Conservation (phyloP, 1,139 yeast species). For the Pichia sp. region DNA sequence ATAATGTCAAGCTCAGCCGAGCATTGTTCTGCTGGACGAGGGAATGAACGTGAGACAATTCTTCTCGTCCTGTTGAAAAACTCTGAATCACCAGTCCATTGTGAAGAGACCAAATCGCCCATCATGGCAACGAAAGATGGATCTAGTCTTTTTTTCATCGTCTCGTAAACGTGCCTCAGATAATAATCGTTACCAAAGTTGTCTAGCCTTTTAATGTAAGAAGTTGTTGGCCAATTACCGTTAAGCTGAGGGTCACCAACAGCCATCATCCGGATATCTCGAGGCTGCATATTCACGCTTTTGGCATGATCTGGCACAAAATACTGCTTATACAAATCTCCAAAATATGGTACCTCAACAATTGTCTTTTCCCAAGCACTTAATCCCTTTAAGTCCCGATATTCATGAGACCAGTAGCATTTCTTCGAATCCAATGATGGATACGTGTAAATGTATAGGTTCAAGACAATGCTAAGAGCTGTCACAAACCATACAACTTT, state of each 20-base stretch:
- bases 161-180: constrained; percentile 72
- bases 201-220: constrained; percentile 73
- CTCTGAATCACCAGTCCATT: constrained; percentile 89
- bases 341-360: constrained; percentile 33
- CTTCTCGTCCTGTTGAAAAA: constrained; percentile 74
- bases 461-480: constrained; percentile 42
- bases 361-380: constrained; percentile 19
- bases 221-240: constrained; percentile 71
- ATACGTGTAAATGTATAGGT: constrained; percentile 64
- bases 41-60: constrained; percentile 61
- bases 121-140: constrained; percentile 85
- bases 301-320: constrained; percentile 22
- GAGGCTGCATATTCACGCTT: constrained; percentile 16
- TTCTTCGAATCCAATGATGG: constrained; percentile 53
- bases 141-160: constrained; percentile 54
- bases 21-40: constrained; percentile 48
- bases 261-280: constrained; percentile 63
- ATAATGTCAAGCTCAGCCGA: constrained; percentile 45
- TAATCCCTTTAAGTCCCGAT: constrained; percentile 21
- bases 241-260: constrained; percentile 97
- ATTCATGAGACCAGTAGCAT: constrained; percentile 52
- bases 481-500: constrained; percentile 21
- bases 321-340: constrained; percentile 33
- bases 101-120: constrained; percentile 94
- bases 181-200: constrained; percentile 84